These are phyloP conservation scores for Arthrobotrys sphaeroides DNA, from an alignment of 2,329 filamentous ascomycete genomes.

Conservation along the genomic window DNA sequence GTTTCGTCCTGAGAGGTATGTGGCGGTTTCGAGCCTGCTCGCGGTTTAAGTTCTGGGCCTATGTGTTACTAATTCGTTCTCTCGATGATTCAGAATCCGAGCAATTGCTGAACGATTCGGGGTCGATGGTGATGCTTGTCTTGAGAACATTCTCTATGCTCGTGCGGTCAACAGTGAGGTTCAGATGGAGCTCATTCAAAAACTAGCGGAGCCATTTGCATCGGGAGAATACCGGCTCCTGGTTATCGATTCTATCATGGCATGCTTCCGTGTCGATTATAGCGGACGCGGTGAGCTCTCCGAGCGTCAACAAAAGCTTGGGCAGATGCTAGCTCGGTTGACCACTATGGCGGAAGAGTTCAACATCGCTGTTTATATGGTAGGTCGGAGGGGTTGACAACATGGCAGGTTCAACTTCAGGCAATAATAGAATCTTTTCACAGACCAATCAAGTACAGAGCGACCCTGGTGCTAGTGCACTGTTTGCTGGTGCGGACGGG, in stretches of 20 bases:
- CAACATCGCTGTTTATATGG: constrained; percentile 73
- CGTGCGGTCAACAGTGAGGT: constrained; percentile 74
- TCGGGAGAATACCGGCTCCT: constrained; percentile 73
- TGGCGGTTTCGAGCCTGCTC: too few species aligned
- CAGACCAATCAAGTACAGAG: constrained; percentile 77
- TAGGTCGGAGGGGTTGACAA: constrained; percentile 59
- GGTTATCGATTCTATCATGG: constrained; percentile 75
- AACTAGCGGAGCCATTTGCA: constrained; percentile 70
- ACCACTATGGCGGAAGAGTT: constrained; percentile 75
- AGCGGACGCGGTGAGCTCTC: constrained; percentile 73
- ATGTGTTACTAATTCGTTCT: constrained; percentile 56
- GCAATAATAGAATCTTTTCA: neutral
- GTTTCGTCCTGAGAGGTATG: constrained; percentile 71
- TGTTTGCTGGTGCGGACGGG: constrained; percentile 74
- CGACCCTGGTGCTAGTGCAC: constrained; percentile 73
- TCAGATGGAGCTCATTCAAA: constrained; percentile 72
- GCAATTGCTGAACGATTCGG: constrained; percentile 49
- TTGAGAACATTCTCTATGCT: constrained; percentile 74
- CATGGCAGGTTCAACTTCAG: constrained; percentile 21
- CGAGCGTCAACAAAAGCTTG: constrained; percentile 74
- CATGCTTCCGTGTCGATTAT: constrained; percentile 74
- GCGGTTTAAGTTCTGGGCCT: too few species aligned
- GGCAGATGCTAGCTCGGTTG: constrained; percentile 71
- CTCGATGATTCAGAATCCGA: constrained; percentile 13
- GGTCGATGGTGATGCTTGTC: constrained; percentile 68